Conservation (phyloP, 805 yeast genomes). For the Candida stauntonica region DNA sequence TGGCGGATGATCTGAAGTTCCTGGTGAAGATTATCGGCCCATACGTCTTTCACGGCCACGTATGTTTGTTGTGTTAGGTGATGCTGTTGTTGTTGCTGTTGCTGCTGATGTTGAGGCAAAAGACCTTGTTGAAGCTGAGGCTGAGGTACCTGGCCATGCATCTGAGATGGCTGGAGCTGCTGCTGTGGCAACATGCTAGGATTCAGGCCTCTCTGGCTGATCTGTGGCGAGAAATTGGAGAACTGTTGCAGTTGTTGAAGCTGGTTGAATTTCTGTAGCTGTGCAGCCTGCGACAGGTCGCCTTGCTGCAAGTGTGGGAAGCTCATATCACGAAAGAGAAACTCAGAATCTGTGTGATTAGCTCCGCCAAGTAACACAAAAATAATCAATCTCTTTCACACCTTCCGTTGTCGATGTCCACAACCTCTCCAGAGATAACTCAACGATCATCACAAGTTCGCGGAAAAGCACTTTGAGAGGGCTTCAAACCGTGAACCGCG, state of each 20-base stretch:
- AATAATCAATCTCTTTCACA: too few relatives aligned
- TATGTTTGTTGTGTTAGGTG: constrained; percentile 32
- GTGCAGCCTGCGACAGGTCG: constrained; percentile 17
- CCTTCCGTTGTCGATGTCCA: too few relatives aligned
- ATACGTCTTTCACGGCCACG: constrained; percentile 55
- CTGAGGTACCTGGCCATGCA: too few relatives aligned
- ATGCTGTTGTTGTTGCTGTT: constrained; percentile 13
- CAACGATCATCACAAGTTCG: too few relatives aligned
- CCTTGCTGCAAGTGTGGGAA: constrained; percentile 19
- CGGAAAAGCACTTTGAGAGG: too few relatives aligned
- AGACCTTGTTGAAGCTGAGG: constrained; percentile 16
- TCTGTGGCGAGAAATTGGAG: constrained; percentile 15
- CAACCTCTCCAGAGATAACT: too few relatives aligned
- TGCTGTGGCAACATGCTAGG: constrained; percentile 13
- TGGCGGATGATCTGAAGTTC: constrained; percentile 62
- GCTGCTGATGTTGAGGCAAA: constrained; percentile 22
- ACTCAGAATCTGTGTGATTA: too few relatives aligned
- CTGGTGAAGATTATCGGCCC: constrained; percentile 63
- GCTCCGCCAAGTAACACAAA: too few relatives aligned
- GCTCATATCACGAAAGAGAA: constrained; percentile 15
- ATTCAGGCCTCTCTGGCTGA: constrained; percentile 16
- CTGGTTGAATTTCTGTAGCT: constrained; percentile 18
- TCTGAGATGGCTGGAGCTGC: constrained; percentile 13
- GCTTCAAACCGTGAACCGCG: too few relatives aligned
- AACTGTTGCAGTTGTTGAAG: constrained; percentile 21